Evolutionary conservation across 441 rosid species (phyloP), one percentile per base, ranked within the genome.

Genomic region (Mallotus repandus): DNA sequence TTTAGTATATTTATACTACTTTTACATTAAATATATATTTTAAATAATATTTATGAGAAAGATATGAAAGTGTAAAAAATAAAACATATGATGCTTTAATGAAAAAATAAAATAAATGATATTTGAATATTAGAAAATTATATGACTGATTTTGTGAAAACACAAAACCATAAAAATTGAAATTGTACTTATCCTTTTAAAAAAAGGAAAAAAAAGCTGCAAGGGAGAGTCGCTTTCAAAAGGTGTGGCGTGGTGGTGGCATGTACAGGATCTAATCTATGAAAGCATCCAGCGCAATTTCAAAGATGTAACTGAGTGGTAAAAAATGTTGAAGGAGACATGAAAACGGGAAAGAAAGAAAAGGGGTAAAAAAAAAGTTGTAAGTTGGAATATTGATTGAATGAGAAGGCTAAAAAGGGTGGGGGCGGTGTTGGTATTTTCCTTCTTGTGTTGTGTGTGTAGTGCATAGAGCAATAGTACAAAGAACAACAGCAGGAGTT

Each of bases 191-290:
- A 35, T 35, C 41, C 1, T 25, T 71, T n/a, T 25, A 9, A 48
- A 11, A 7, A 4, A 8, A 0, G 13, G 7, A 25, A 25, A 52
- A 19, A 77, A 81, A 81, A 68, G 82, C 71, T 74, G 81, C 35
- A 67, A 25, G 29, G 73, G 83, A 21, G 53, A 71, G 87, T 85
- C 90, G 63, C 70, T 79, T 76, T 87, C 88, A 69, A 74, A 74
- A 77, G 84, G 72, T 63, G 63, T 70, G 63, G 63, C n/a, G n/a
- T n/a, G n/a, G n/a, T 59, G 69, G 83, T 71, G 81, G 81, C 80
- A 71, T 60, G 68, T 29, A 62, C 69, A 68, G 76, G 68, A 76
- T 78, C 78, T 66, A 78, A 71, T 70, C 69, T 70, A 66, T 66
- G 76, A 70, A 74, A 72, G 62, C 71, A 63, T 71, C 66, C 73